Percentiles rank a stretch among this genome's conserved stretches.
Evolutionary conservation across 169 alveolate genomes (phyloP).

Genomic region (Plasmodium gonderi): DNA sequence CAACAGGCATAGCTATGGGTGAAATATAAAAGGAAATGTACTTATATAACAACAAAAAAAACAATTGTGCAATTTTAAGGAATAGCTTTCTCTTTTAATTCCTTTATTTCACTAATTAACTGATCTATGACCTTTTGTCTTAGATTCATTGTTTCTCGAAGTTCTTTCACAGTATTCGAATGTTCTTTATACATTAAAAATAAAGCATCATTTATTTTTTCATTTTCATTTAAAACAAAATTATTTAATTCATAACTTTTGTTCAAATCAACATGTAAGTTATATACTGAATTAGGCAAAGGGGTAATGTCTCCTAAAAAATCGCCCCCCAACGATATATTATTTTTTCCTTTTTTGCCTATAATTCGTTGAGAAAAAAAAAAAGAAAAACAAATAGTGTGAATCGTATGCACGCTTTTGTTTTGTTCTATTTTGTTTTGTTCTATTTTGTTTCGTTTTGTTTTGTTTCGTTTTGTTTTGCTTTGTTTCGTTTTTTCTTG

Average conservation of each 20-base stretch:
- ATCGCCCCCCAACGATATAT: constrained; percentile 58
- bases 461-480: not conserved
- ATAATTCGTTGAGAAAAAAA: constrained; percentile 17
- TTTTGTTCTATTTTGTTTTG: not conserved
- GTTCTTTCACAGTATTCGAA: constrained; percentile 43
- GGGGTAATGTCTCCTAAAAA: constrained; percentile 72
- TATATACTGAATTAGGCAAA: constrained; percentile 72
- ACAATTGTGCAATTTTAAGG: constrained; percentile 10
- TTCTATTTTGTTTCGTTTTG: not conserved
- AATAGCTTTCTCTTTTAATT: constrained; percentile 16
- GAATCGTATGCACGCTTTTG: not conserved
- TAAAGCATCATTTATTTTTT: constrained; percentile 47
- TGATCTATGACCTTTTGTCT: constrained; percentile 51
- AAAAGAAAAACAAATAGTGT: not conserved
- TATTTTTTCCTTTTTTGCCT: constrained; percentile 68
- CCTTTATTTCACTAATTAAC: constrained; percentile 44
- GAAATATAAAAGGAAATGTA: not conserved
- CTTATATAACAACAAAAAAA: not conserved
- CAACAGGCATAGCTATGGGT: not conserved
- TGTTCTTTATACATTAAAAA: constrained; percentile 74
- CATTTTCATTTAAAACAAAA: constrained; percentile 40
- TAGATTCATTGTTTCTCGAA: constrained; percentile 46
- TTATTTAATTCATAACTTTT: constrained; percentile 50
- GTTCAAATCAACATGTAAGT: constrained; percentile 59
- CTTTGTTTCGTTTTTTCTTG: not conserved